Evolutionary conservation across 1,139 yeast genomes (phyloP).

Genomic region (Wickerhamomyces sp.): DNA sequence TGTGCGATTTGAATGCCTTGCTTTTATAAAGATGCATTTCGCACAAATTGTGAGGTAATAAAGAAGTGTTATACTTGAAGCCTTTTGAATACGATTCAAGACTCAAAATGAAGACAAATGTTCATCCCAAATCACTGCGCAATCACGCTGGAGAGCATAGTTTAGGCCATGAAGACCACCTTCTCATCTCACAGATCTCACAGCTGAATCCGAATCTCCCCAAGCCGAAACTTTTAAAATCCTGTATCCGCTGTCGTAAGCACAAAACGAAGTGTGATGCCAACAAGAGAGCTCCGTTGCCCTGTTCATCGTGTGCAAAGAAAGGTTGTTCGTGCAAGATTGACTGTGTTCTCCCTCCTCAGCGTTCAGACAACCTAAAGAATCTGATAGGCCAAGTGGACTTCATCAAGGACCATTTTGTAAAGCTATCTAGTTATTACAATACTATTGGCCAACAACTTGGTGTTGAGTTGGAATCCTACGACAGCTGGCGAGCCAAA

Average conservation of each 20-base stretch:
- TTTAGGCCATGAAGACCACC: background rate
- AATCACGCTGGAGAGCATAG: no score
- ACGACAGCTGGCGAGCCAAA: constrained; percentile 14
- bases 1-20: no score
- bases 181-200: background rate
- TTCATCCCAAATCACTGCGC: no score
- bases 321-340: constrained; percentile 47
- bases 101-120: no score
- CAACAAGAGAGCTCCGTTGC: constrained; percentile 40
- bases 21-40: no score
- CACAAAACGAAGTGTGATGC: constrained; percentile 67
- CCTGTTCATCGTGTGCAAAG: constrained; percentile 55
- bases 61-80: no score
- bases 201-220: constrained; percentile 19
- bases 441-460: constrained; percentile 7
- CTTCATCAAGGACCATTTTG: constrained; percentile 10
- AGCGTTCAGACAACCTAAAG: constrained; percentile 22
- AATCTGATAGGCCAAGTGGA: constrained; percentile 18
- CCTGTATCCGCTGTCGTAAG: constrained; percentile 59
- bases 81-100: no score
- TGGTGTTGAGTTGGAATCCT: constrained; percentile 13
- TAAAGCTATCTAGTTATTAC: constrained; percentile 11
- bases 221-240: constrained; percentile 42
- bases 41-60: no score
- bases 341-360: constrained; percentile 40